Base-by-base conservation (phyloP, 306 rosid species). In the Adenanthera pavonina region DNA sequence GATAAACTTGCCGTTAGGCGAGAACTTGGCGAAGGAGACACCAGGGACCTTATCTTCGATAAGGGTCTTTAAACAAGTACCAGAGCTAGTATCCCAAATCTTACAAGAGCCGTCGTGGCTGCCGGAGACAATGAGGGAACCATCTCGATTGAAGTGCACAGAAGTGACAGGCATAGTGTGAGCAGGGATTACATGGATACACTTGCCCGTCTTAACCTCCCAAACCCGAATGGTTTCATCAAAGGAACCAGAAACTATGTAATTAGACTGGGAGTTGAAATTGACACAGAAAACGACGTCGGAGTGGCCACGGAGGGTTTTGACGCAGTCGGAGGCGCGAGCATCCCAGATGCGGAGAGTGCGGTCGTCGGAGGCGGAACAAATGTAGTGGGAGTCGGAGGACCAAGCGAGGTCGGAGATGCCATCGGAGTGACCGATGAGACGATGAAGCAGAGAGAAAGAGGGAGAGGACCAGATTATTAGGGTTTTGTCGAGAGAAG, bases 281-380 rank as follows among this genome's bases (percentile, higher is more conserved):
- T 93, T 95, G 14, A 92, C 99, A 72, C 99, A 95, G 86, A 93
- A 93, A 0, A 95, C 97, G 46, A 77, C 34, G 69, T 89, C 67
- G 62, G 91, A 54, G 78, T 95, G 99, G 33, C 98, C 97, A 5
- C 94, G 90, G 60, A 95, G 96, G 69, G 88, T 95, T 87, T 95
- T 93, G 41, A 95, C 96, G 85, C 94, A 85, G 33, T 87, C 89
- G 83, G 91, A 12, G 75, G 89, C 84, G 72, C 71, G 88, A 12
- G 89, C 97, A 74, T 93, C 97, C 99, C 99, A 95, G 75, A 92
- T 95, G 76, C 97, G 94, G 87, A 95, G 89, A 52, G 97, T 93
- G 36, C 92, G 90, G 60, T 95, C 97, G 69, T 93, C 97, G 74
- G 99, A 93, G 82, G 98, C 95, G 53, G 99, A 93, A 84, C 99